A percentile compares a stretch with the other conserved stretches of the same genome.
These are phyloP conservation scores for Collybia mongolica DNA, from an alignment of 768 basidiomycete species.

Conservation along the genomic window DNA sequence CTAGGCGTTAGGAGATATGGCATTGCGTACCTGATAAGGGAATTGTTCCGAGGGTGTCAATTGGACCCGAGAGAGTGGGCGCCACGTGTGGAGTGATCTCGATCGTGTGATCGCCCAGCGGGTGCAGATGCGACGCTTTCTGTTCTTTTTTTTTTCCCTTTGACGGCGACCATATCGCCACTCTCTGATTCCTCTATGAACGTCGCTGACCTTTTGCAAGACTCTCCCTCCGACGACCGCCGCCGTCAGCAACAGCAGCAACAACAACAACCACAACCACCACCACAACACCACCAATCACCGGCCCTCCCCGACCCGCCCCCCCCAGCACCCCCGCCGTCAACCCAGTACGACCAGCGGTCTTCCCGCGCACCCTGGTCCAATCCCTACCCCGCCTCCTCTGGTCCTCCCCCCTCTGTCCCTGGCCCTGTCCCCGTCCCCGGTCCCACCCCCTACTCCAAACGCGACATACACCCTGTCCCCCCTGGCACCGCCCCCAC, in stretches of 20 bases:
- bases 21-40: too few relatives aligned
- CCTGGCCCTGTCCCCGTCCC: background rate
- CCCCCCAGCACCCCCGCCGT: background rate
- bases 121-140: slow-evolving; percentile 9
- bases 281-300: background rate
- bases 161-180: background rate
- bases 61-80: too few relatives aligned
- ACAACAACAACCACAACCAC: background rate
- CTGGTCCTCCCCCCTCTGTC: background rate
- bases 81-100: slow-evolving; percentile 14
- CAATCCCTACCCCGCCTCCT: slow-evolving; percentile 12
- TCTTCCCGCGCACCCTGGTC: slow-evolving; percentile 3
- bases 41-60: too few relatives aligned
- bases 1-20: too few relatives aligned
- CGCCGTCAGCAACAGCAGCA: slow-evolving; percentile 24
- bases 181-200: too few relatives aligned
- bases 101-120: slow-evolving; percentile 22
- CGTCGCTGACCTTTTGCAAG: slow-evolving; percentile 66
- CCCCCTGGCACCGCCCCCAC: background rate
- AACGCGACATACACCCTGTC: background rate
- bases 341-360: background rate
- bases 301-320: background rate
- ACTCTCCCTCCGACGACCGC: slow-evolving; percentile 62
- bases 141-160: slow-evolving; percentile 10
- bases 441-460: background rate